phyloP scores from a whole-genome alignment of 164 flowering plant species.

The Houttuynia cordata region DNA sequence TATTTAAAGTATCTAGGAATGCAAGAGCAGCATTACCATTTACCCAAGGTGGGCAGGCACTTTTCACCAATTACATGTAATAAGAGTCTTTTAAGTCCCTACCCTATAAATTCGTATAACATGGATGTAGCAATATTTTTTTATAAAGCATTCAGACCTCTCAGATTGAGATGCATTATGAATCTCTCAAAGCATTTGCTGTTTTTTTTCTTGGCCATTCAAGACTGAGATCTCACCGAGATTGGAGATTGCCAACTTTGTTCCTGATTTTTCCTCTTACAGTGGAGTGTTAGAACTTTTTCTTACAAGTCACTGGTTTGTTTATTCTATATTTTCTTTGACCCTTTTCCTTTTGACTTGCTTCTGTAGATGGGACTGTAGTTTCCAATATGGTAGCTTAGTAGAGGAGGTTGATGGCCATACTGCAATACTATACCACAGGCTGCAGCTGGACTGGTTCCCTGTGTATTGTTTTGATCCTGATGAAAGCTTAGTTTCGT shows the following conservation, averaged over 20 bases:
- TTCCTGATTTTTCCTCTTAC: not conserved
- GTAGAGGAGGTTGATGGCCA: conserved; percentile 99
- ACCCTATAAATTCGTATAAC: too few relatives aligned
- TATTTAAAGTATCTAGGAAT: too few relatives aligned
- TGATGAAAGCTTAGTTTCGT: not conserved
- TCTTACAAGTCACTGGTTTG: not conserved
- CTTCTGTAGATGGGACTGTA: conserved; percentile 91
- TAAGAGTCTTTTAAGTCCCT: too few relatives aligned
- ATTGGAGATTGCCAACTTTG: not conserved
- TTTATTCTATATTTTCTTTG: not conserved
- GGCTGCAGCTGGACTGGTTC: conserved; percentile 95
- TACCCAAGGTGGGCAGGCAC: too few relatives aligned
- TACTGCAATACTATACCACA: conserved; percentile 90
- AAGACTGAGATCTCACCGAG: not conserved
- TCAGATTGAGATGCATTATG: too few relatives aligned
- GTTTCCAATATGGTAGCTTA: conserved; percentile 92
- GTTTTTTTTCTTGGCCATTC: not conserved
- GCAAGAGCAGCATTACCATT: too few relatives aligned
- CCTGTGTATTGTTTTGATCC: conserved; percentile 46
- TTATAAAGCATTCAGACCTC: too few relatives aligned
- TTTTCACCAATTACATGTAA: too few relatives aligned
- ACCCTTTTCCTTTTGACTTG: not conserved
- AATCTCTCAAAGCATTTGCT: not conserved
- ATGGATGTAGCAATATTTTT: too few relatives aligned
- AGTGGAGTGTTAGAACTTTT: not conserved